Conservation (phyloP, 306 rosid species). For the Spatholobus suberectus region DNA sequence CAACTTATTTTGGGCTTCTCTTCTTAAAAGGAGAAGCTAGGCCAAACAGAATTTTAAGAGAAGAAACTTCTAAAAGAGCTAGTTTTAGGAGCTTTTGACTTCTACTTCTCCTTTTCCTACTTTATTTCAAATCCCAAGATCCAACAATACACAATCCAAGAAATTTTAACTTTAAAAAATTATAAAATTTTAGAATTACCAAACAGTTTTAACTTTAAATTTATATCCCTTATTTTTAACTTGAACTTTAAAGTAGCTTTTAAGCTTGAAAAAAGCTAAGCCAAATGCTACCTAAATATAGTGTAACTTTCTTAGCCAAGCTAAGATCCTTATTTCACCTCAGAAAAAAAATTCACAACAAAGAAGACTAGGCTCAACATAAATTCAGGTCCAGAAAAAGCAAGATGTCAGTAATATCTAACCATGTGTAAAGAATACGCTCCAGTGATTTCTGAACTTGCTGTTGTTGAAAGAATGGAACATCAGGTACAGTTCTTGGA, state of each 20-base stretch:
- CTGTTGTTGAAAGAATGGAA: constrained; percentile 80
- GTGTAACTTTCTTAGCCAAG: constrained; percentile 25
- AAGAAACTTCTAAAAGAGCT: background rate
- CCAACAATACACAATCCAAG: background rate
- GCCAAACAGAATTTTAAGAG: too few relatives aligned
- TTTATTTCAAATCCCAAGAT: background rate
- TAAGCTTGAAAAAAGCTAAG: background rate
- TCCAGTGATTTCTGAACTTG: constrained; percentile 95
- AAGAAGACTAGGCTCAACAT: constrained; percentile 26
- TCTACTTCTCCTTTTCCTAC: background rate
- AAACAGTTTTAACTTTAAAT: background rate
- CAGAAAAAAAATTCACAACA: constrained; percentile 26
- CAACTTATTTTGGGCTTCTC: background rate
- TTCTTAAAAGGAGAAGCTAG: too few relatives aligned
- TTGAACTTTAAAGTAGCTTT: background rate
- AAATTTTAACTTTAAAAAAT: background rate
- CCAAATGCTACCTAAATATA: background rate
- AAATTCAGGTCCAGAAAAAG: constrained; percentile 12
- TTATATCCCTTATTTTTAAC: background rate
- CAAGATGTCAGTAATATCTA: constrained; percentile 34
- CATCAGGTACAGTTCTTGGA: constrained; percentile 97
- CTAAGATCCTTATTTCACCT: background rate
- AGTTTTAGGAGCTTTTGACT: background rate
- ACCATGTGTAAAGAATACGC: constrained; percentile 94
- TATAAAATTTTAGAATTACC: background rate